These are phyloP conservation scores for Cinnamomum chago DNA, from an alignment of 164 flowering plant species.

Conservation along the genomic window DNA sequence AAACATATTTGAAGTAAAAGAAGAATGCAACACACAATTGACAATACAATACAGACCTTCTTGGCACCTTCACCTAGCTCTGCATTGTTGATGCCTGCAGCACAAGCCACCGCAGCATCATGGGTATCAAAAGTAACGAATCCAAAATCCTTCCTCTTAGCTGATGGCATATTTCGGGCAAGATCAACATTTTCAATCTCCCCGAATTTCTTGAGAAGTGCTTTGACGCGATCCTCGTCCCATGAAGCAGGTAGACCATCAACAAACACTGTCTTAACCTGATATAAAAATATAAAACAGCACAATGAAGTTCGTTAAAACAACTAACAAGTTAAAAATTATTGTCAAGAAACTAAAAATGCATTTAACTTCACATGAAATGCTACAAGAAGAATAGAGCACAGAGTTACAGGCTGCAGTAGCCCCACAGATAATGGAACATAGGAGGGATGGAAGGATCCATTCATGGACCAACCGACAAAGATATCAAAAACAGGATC, in stretches of 20 bases:
- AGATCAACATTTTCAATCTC: slow-evolving; percentile 82
- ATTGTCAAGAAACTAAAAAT: no score
- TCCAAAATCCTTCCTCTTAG: slow-evolving; percentile 90
- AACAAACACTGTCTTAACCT: slow-evolving; percentile 91
- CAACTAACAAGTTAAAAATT: no score
- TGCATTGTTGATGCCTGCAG: slow-evolving; percentile 77
- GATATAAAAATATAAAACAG: slow-evolving; percentile 7
- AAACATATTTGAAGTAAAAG: neutral
- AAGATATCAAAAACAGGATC: no score
- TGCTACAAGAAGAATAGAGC: no score
- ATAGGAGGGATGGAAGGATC: no score
- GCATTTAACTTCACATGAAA: no score
- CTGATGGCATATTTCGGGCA: slow-evolving; percentile 95
- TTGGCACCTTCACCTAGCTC: slow-evolving; percentile 82
- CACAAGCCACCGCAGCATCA: slow-evolving; percentile 89
- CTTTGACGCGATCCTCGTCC: slow-evolving; percentile 86
- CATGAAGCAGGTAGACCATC: slow-evolving; percentile 89
- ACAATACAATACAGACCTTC: slow-evolving; percentile 50
- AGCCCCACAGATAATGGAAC: no score
- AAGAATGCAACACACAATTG: neutral
- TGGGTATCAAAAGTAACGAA: slow-evolving; percentile 84
- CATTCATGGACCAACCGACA: no score
- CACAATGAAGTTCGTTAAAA: neutral
- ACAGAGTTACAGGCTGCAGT: no score
- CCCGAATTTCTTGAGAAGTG: slow-evolving; percentile 68